A percentile compares a stretch with the other conserved stretches of the same genome.
These are phyloP conservation scores for Trichophyton equinum DNA, from an alignment of 2,329 filamentous ascomycete genomes.

Conservation along the genomic window DNA sequence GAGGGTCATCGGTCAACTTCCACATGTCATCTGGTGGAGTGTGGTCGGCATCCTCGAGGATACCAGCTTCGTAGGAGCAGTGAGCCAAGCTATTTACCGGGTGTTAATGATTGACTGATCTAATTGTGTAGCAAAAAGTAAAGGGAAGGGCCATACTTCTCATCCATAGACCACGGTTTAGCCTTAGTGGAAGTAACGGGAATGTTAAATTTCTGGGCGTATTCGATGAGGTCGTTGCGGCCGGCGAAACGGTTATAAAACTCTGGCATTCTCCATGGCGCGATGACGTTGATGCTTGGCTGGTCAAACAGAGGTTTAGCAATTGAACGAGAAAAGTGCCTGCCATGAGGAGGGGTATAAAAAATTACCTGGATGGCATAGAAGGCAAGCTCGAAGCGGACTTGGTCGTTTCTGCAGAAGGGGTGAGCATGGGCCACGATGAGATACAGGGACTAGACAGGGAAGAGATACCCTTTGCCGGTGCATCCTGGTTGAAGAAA, in stretches of 20 bases:
- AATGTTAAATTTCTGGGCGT: conserved; percentile 35
- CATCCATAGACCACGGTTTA: conserved; percentile 46
- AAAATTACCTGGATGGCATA: conserved; percentile 29
- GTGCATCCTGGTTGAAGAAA: conserved; percentile 26
- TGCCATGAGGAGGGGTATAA: neutral
- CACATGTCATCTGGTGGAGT: conserved; percentile 68
- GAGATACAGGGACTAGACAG: neutral
- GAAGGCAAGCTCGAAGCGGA: conserved; percentile 40
- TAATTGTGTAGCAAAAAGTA: neutral
- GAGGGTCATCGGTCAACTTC: conserved; percentile 46
- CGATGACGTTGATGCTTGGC: conserved; percentile 38
- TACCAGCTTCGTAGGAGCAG: conserved; percentile 61
- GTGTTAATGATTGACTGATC: conserved; percentile 1
- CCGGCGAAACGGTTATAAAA: conserved; percentile 39
- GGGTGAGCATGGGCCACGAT: neutral
- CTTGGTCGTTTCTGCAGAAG: conserved; percentile 30
- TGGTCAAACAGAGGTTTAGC: conserved; percentile 12
- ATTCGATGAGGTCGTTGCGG: conserved; percentile 38
- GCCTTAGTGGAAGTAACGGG: conserved; percentile 38
- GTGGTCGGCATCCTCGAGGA: conserved; percentile 40
- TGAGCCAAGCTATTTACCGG: conserved; percentile 44
- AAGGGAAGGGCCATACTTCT: conserved; percentile 11
- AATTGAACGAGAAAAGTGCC: neutral
- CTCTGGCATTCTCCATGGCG: conserved; percentile 37
- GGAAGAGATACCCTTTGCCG: conserved; percentile 28